Percentiles rank a stretch among this genome's conserved stretches.
These are phyloP conservation scores for Talaromyces verruculosus DNA, from an alignment of 2,329 filamentous ascomycete genomes.

Conservation along the genomic window DNA sequence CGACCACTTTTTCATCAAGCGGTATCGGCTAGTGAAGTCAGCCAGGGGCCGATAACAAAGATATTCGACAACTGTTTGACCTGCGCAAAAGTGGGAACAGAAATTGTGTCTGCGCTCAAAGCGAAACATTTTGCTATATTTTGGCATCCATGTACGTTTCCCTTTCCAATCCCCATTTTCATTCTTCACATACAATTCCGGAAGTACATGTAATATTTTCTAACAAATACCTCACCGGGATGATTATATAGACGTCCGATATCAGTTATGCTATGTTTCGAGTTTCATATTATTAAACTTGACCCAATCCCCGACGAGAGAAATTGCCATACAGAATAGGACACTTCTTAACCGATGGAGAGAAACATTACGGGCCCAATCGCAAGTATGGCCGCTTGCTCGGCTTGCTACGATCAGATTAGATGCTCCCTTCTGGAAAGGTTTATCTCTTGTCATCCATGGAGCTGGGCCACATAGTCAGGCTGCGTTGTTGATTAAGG, in stretches of 20 bases:
- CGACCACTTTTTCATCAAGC: conserved; percentile 4
- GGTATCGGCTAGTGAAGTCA: neutral
- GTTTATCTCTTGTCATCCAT: neutral
- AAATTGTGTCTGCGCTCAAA: neutral
- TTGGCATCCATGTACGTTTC: conserved; percentile 11
- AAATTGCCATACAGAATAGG: conserved; percentile 3
- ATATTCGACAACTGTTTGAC: conserved; percentile 8
- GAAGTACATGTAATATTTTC: neutral
- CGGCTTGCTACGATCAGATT: conserved; percentile 2
- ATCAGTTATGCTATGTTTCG: conserved; percentile 12
- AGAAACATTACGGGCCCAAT: conserved; percentile 7
- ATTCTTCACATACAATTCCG: neutral
- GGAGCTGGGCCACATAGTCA: neutral
- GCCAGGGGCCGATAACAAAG: conserved; percentile 2
- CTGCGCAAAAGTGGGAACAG: conserved; percentile 6
- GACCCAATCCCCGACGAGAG: neutral
- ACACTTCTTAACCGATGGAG: neutral
- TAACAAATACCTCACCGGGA: neutral
- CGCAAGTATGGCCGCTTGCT: conserved; percentile 9
- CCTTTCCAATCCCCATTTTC: neutral
- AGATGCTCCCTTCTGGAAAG: conserved; percentile 5
- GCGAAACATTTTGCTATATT: conserved; percentile 9
- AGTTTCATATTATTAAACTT: conserved; percentile 8
- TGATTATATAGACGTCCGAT: conserved; percentile 2
- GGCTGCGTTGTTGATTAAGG: neutral